phyloP scores from a whole-genome alignment of 1,284 basidiomycete genomes.

The Termitomyces sp. region DNA sequence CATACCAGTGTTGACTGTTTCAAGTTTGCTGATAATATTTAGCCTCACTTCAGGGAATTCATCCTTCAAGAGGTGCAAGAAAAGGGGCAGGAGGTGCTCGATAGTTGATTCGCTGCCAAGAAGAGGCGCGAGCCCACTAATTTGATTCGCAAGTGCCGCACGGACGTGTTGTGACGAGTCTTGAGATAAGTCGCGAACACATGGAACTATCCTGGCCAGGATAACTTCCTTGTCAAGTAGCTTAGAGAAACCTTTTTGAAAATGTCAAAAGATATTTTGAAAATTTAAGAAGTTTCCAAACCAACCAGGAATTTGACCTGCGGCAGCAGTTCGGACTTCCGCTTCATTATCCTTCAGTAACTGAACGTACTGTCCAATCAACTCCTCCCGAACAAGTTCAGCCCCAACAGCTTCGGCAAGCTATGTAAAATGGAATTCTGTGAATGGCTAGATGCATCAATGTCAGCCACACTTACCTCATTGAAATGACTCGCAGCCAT shows the following conservation, averaged over 20 bases:
- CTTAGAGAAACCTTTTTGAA: constrained; percentile 80
- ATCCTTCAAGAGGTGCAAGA: constrained; percentile 95
- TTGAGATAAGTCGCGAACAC: constrained; percentile 90
- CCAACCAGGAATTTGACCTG: constrained; percentile 93
- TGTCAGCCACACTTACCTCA: constrained; percentile 50
- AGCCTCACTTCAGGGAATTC: constrained; percentile 98
- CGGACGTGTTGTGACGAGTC: constrained; percentile 97
- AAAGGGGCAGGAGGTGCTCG: constrained; percentile 94
- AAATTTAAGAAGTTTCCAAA: constrained; percentile 9
- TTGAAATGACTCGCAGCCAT: constrained; percentile 99
- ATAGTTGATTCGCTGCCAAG: constrained; percentile 93
- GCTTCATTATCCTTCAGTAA: constrained; percentile 98
- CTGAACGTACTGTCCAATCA: constrained; percentile 90
- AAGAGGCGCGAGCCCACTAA: constrained; percentile 95
- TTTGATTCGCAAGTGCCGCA: constrained; percentile 93
- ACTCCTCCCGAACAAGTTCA: constrained; percentile 90
- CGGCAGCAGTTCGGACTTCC: constrained; percentile 94
- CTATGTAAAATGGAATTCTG: constrained; percentile 31
- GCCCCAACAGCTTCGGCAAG: constrained; percentile 89
- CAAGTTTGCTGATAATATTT: constrained; percentile 98
- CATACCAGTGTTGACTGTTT: constrained; percentile 90
- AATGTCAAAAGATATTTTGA: constrained; percentile 10
- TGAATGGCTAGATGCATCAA: neutral
- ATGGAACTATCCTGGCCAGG: constrained; percentile 91
- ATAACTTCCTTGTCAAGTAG: constrained; percentile 93